phyloP scores from a whole-genome alignment of 257 asterid species.

The Solanum pimpinellifolium region DNA sequence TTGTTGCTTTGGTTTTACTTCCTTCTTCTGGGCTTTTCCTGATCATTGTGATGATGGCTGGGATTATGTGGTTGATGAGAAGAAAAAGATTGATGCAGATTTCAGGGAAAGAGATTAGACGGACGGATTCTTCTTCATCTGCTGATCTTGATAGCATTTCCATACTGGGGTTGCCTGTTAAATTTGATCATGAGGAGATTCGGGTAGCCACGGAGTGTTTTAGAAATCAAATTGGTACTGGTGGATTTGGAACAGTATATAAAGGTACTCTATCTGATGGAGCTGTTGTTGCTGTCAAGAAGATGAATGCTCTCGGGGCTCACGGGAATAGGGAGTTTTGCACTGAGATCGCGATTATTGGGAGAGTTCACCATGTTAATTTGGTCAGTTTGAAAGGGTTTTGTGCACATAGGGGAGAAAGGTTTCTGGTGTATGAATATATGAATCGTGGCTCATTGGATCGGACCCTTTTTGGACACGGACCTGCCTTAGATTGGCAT shows the following conservation, averaged over 20 bases:
- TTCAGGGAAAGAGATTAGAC: neutral
- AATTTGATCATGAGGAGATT: conserved; percentile 43
- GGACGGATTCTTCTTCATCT: conserved; percentile 6
- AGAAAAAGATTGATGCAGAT: conserved; percentile 2
- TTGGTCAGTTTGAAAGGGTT: conserved; percentile 61
- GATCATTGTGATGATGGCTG: conserved; percentile 14
- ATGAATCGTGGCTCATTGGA: conserved; percentile 74
- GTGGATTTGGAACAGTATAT: conserved; percentile 65
- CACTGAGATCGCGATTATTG: conserved; percentile 60
- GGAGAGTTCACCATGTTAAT: conserved; percentile 62
- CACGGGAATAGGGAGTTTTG: conserved; percentile 59
- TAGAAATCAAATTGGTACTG: conserved; percentile 49
- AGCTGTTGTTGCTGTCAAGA: conserved; percentile 56
- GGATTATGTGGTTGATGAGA: conserved; percentile 24
- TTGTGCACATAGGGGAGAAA: conserved; percentile 43
- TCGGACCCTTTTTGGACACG: conserved; percentile 43
- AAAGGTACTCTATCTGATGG: conserved; percentile 48
- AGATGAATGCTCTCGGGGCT: conserved; percentile 30
- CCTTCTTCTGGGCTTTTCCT: conserved; percentile 39
- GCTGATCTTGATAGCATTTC: conserved; percentile 31
- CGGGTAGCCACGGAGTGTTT: conserved; percentile 44
- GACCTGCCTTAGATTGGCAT: conserved; percentile 57
- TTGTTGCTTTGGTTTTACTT: conserved; percentile 32
- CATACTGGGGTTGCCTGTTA: conserved; percentile 52
- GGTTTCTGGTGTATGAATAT: conserved; percentile 65